Conservation (phyloP, 2,329 filamentous ascomycete genomes). For the Myriosclerotinia duriaeana region DNA sequence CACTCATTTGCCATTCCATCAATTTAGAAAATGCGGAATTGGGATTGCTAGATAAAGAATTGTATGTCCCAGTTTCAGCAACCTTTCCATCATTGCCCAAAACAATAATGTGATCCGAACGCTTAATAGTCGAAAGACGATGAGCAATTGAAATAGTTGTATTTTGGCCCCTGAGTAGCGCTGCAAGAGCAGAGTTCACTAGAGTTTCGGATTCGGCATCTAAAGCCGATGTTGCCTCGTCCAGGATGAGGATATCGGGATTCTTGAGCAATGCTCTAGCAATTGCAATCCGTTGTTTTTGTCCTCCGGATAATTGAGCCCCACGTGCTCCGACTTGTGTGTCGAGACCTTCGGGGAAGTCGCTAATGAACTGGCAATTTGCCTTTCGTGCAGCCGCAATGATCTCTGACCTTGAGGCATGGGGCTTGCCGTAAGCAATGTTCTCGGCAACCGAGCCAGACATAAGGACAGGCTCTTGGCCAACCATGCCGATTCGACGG, state of each 20-base stretch:
- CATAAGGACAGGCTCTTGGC: constrained; percentile 92
- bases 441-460: constrained; percentile 83
- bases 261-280: constrained; percentile 91
- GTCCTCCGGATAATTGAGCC: constrained; percentile 89
- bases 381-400: constrained; percentile 83
- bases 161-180: constrained; percentile 79
- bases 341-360: constrained; percentile 93
- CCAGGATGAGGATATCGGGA: constrained; percentile 93
- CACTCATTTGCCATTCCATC: constrained; percentile 99
- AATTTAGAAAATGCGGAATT: constrained; percentile 87
- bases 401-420: constrained; percentile 76
- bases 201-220: constrained; percentile 97
- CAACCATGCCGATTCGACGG: constrained; percentile 89
- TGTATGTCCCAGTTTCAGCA: constrained; percentile 85
- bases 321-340: constrained; percentile 90
- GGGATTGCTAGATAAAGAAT: constrained; percentile 68
- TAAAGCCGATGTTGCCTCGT: constrained; percentile 92
- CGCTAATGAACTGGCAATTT: constrained; percentile 94
- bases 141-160: constrained; percentile 98
- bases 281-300: constrained; percentile 98
- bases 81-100: constrained; percentile 83
- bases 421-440: constrained; percentile 85
- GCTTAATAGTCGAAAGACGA: constrained; percentile 91
- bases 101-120: constrained; percentile 91
- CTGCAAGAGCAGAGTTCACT: constrained; percentile 84